A percentile compares a stretch with the other conserved stretches of the same genome.
Conservation (phyloP, 2,329 filamentous ascomycete species). For the Calonectria hongkongensis region DNA sequence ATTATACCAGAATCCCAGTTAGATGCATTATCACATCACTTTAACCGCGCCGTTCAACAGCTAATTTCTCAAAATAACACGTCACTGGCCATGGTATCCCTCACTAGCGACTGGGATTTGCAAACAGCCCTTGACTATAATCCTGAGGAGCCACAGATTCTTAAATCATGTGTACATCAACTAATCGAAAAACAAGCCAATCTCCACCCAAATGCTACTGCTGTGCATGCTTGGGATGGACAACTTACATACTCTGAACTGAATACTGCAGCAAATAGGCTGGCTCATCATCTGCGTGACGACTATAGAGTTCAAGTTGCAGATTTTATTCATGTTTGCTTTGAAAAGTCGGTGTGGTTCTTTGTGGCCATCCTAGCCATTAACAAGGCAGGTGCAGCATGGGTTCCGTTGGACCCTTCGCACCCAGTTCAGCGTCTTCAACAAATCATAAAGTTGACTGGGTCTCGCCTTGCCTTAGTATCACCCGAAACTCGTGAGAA, state of each 20-base stretch:
- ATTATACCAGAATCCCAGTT: slow-evolving; percentile 10
- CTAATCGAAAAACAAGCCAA: not conserved
- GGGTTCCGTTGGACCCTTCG: not conserved
- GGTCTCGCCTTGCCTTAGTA: not conserved
- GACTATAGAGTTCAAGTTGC: not conserved
- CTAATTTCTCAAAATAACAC: not conserved
- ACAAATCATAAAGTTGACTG: not conserved
- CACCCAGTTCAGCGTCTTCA: not conserved
- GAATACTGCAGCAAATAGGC: not conserved
- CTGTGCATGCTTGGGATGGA: slow-evolving; percentile 3
- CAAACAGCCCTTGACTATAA: not conserved
- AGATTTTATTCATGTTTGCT: slow-evolving; percentile 9
- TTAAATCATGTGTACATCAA: slow-evolving; percentile 17
- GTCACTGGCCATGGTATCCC: not conserved
- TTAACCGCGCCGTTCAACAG: not conserved
- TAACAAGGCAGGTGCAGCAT: slow-evolving; percentile 10
- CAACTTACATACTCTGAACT: not conserved
- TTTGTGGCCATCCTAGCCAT: slow-evolving; percentile 4
- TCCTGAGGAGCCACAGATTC: not conserved
- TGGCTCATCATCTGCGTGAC: not conserved
- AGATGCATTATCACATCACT: slow-evolving; percentile 9
- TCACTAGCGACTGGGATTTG: not conserved
- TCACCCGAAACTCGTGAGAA: not conserved
- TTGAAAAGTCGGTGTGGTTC: slow-evolving; percentile 11
- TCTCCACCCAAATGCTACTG: not conserved